phyloP scores from a whole-genome alignment of 2,329 filamentous ascomycete species.

The Myriosclerotinia duriaeana region DNA sequence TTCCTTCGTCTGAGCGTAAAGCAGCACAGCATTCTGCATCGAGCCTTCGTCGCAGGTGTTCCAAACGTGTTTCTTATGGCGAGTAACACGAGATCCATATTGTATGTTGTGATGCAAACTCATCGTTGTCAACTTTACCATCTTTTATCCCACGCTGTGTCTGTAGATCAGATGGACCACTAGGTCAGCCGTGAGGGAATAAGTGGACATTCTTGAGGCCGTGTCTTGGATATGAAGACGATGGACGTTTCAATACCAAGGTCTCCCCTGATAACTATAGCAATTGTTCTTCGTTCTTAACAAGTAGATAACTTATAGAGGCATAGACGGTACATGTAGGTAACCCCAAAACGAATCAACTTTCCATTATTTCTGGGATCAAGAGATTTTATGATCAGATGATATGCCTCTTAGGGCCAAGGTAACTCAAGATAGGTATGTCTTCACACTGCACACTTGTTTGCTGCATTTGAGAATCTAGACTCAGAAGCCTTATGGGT shows the following conservation, averaged over 20 bases:
- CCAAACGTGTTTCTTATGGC: not conserved
- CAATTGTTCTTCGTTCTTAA: not conserved
- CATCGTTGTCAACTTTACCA: conserved; percentile 22
- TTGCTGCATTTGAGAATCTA: not conserved
- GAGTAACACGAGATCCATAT: conserved; percentile 12
- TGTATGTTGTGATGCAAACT: not conserved
- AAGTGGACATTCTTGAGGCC: not conserved
- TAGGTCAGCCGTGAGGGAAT: conserved; percentile 9
- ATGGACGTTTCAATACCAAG: not conserved
- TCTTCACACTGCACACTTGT: conserved; percentile 1
- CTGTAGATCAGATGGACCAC: conserved; percentile 16
- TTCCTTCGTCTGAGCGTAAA: conserved; percentile 9
- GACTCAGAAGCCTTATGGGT: conserved; percentile 6
- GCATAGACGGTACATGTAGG: conserved; percentile 1
- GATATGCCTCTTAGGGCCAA: conserved; percentile 6
- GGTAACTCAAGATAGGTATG: conserved; percentile 20
- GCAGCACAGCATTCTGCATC: conserved; percentile 11
- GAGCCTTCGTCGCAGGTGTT: conserved; percentile 14
- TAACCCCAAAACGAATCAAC: conserved; percentile 1
- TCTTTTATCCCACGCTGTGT: conserved; percentile 14
- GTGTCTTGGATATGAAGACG: not conserved
- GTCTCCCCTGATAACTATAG: not conserved
- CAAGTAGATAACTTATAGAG: not conserved
- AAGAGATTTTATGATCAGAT: conserved; percentile 19
- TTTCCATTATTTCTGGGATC: conserved; percentile 3